phyloP scores from a whole-genome alignment of 2,329 filamentous ascomycete species.

The Cladosporium sphaerospermum region DNA sequence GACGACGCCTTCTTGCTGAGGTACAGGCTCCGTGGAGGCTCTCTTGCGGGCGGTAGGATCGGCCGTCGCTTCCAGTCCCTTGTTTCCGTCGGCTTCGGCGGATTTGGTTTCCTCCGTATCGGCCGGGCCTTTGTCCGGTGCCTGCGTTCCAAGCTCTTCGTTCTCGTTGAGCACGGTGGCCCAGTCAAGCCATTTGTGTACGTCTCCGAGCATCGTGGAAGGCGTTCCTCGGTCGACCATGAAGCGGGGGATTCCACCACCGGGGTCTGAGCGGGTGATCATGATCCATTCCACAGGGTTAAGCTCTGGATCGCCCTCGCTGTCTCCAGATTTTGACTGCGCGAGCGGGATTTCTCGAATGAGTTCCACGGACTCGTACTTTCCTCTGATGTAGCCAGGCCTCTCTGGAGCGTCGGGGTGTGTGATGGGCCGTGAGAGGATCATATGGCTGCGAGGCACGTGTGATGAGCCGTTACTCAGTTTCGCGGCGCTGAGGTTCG shows the following conservation, averaged over 20 bases:
- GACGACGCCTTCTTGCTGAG: constrained; percentile 24
- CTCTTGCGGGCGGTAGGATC: neutral
- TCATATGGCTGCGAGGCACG: constrained; percentile 66
- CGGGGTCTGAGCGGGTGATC: constrained; percentile 83
- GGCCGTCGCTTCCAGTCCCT: neutral
- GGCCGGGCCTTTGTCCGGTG: neutral
- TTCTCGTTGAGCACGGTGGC: constrained; percentile 31
- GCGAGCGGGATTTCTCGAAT: constrained; percentile 71
- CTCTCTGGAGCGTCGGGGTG: constrained; percentile 68
- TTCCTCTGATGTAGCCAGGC: constrained; percentile 70
- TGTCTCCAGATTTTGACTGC: constrained; percentile 28
- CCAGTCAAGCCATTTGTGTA: constrained; percentile 78
- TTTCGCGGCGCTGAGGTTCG: constrained; percentile 36
- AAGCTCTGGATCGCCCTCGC: constrained; percentile 37
- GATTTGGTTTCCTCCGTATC: neutral
- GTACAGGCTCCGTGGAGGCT: constrained; percentile 5
- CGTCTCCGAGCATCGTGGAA: constrained; percentile 69
- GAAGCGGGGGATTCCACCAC: constrained; percentile 80
- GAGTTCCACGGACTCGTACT: constrained; percentile 87
- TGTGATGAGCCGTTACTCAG: constrained; percentile 28
- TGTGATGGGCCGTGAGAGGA: constrained; percentile 76
- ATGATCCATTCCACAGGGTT: constrained; percentile 85
- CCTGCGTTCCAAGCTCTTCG: constrained; percentile 4
- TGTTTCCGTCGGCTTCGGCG: neutral
- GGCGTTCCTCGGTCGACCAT: constrained; percentile 89